phyloP scores from a whole-genome alignment of 305 asterid genomes.

The Plantago lanceolata region DNA sequence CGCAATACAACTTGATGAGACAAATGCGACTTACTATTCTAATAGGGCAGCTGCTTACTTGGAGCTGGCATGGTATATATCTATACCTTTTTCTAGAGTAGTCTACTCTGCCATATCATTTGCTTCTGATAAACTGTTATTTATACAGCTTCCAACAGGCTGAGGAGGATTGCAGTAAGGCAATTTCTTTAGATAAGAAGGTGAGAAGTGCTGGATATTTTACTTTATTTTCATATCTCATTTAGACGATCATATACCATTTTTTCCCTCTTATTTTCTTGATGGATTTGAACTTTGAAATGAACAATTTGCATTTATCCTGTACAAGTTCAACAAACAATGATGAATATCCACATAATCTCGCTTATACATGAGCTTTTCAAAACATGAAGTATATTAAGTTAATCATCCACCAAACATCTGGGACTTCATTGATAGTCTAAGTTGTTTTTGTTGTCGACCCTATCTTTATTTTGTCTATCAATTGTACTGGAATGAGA shows the following conservation, averaged over 20 bases:
- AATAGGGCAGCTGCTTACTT: constrained; percentile 94
- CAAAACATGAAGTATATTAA: background rate
- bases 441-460: background rate
- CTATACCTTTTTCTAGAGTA: constrained; percentile 13
- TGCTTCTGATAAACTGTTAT: constrained; percentile 16
- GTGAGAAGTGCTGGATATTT: constrained; percentile 32
- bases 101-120: background rate
- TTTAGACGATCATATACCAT: background rate
- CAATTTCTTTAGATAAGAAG: constrained; percentile 80
- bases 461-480: background rate
- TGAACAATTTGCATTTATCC: background rate
- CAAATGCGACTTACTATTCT: constrained; percentile 67
- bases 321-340: background rate
- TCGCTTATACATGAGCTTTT: background rate
- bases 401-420: background rate
- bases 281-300: background rate
- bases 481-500: background rate
- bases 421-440: background rate
- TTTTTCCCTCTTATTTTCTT: constrained; percentile 5
- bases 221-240: constrained; percentile 1
- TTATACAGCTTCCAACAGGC: constrained; percentile 75
- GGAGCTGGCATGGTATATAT: constrained; percentile 82
- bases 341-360: background rate
- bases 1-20: constrained; percentile 65
- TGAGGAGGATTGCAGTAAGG: constrained; percentile 78